A percentile compares a stretch with the other conserved stretches of the same genome.
Evolutionary conservation across 768 basidiomycete species (phyloP).

Genomic region (Hysterangium stoloniferum): DNA sequence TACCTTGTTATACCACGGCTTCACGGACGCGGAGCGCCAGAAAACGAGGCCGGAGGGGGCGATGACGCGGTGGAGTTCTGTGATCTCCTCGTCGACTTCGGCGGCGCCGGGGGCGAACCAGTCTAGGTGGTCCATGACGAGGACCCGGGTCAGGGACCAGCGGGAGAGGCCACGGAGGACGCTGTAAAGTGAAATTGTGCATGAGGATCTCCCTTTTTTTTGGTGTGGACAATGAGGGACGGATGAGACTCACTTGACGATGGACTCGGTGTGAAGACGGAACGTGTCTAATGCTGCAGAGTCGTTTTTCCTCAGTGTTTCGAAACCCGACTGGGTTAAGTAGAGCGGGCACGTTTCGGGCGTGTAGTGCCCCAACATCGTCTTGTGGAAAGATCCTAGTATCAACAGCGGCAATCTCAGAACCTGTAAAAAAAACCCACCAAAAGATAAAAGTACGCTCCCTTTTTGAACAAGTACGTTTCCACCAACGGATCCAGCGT

Average conservation of each 20-base stretch:
- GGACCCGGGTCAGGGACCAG: conserved; percentile 50
- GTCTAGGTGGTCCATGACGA: conserved; percentile 69
- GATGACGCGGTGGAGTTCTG: conserved; percentile 49
- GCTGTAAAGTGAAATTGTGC: conserved; percentile 20
- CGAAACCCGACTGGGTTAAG: no score
- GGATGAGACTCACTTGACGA: conserved; percentile 43
- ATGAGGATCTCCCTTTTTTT: background rate
- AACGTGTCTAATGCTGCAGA: conserved; percentile 43
- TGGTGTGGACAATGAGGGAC: background rate
- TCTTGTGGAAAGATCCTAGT: background rate
- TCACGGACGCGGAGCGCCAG: conserved; percentile 56
- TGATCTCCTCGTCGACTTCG: conserved; percentile 47
- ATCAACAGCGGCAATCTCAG: background rate
- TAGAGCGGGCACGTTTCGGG: no score
- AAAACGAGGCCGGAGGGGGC: conserved; percentile 51
- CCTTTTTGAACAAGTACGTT: conserved; percentile 41
- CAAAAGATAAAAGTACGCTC: conserved; percentile 58
- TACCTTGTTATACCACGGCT: conserved; percentile 59
- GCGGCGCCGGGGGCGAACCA: conserved; percentile 43
- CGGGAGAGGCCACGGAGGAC: conserved; percentile 37
- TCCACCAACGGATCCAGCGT: conserved; percentile 44
- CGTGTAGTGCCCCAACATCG: conserved; percentile 48
- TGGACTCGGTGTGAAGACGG: conserved; percentile 65
- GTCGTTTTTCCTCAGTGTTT: no score
- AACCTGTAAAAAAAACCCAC: conserved; percentile 22